These are phyloP conservation scores for Penicillium sclerotigenum DNA, from an alignment of 2,329 filamentous ascomycete genomes.

Conservation along the genomic window DNA sequence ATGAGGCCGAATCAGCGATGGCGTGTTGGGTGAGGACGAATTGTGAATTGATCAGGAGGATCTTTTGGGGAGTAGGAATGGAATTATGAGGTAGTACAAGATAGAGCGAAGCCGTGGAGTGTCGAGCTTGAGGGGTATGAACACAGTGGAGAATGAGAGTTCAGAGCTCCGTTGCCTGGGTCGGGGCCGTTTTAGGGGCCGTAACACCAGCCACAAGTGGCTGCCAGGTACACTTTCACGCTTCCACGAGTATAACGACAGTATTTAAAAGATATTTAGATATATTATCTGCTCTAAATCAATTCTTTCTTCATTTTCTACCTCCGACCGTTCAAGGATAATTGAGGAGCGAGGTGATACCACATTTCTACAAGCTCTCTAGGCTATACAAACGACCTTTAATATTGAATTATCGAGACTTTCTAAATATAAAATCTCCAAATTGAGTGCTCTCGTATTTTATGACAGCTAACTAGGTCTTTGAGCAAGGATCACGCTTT, in stretches of 20 bases:
- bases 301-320: neutral
- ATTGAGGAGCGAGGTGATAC: neutral
- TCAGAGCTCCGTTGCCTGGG: constrained; percentile 7
- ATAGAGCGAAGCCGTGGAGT: neutral
- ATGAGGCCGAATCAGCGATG: constrained; percentile 7
- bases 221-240: constrained; percentile 5
- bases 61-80: neutral
- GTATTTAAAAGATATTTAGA: neutral
- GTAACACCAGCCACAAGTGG: constrained; percentile 10
- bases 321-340: neutral
- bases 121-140: constrained; percentile 7
- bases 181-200: constrained; percentile 8
- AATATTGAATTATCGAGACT: neutral
- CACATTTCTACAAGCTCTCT: neutral
- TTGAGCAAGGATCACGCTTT: neutral
- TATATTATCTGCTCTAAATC: neutral
- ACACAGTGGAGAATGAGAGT: constrained; percentile 10
- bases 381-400: neutral
- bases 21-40: neutral
- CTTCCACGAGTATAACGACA: neutral
- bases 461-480: neutral
- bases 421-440: neutral
- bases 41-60: neutral
- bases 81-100: neutral
- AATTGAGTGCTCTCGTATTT: neutral